These are phyloP conservation scores for Dothideomycetidae sp. DNA, from an alignment of 2,329 filamentous ascomycete species.

Conservation along the genomic window DNA sequence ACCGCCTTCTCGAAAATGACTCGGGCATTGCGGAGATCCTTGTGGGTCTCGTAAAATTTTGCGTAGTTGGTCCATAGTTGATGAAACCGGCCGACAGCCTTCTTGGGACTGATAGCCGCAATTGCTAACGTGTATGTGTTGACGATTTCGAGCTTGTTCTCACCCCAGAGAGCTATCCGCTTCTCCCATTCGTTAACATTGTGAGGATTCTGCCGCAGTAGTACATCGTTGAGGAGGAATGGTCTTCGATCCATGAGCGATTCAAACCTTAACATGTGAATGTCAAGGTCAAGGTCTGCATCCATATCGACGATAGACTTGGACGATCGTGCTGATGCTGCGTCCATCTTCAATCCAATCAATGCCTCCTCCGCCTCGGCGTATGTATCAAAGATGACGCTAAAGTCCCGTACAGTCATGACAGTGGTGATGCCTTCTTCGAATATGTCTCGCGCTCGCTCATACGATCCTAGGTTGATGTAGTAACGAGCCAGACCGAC, in stretches of 20 bases:
- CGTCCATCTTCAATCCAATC: constrained; percentile 81
- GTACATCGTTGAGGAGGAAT: constrained; percentile 90
- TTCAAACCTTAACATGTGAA: constrained; percentile 95
- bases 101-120: constrained; percentile 82
- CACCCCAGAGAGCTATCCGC: constrained; percentile 84
- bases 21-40: constrained; percentile 69
- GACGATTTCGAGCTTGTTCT: constrained; percentile 81
- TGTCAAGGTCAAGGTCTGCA: constrained; percentile 86
- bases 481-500: constrained; percentile 90
- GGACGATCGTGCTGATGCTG: constrained; percentile 64
- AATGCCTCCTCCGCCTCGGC: constrained; percentile 94
- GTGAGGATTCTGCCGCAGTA: constrained; percentile 89
- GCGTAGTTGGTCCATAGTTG: constrained; percentile 95
- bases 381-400: constrained; percentile 90
- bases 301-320: constrained; percentile 65
- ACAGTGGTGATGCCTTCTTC: constrained; percentile 95
- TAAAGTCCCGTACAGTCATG: constrained; percentile 97
- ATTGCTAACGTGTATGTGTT: constrained; percentile 93
- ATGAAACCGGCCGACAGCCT: constrained; percentile 83
- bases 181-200: constrained; percentile 97
- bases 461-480: constrained; percentile 85
- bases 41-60: constrained; percentile 85
- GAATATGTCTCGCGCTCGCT: constrained; percentile 81
- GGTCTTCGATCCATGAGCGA: constrained; percentile 94
- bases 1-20: constrained; percentile 96